Conservation (phyloP, 2,329 filamentous ascomycete species). For the Zymoseptoria ardabiliae region DNA sequence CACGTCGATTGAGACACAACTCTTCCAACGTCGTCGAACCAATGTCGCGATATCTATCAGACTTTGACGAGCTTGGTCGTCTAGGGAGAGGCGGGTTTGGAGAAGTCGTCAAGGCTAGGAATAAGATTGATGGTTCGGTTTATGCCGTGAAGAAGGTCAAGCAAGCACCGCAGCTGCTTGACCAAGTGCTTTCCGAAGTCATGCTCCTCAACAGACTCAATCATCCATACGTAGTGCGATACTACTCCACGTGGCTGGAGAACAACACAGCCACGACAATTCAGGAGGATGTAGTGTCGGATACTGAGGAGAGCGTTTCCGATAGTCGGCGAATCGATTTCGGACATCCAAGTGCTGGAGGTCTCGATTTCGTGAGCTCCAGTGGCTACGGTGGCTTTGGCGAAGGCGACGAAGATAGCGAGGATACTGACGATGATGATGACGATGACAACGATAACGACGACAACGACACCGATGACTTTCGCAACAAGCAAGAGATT, state of each 20-base stretch:
- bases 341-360: conserved; percentile 58
- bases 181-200: conserved; percentile 77
- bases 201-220: conserved; percentile 86
- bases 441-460: conserved; percentile 36
- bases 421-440: conserved; percentile 47
- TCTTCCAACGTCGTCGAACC: conserved; percentile 26
- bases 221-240: conserved; percentile 79
- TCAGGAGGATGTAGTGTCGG: conserved; percentile 19
- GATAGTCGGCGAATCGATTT: conserved; percentile 56
- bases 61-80: conserved; percentile 83
- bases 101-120: conserved; percentile 89
- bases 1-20: conserved; percentile 26
- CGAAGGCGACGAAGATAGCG: conserved; percentile 56
- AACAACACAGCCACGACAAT: conserved; percentile 39
- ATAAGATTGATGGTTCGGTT: conserved; percentile 85
- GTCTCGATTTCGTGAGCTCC: conserved; percentile 89
- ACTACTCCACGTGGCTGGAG: conserved; percentile 94
- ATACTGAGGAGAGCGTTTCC: conserved; percentile 29
- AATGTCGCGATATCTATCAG: conserved; percentile 69
- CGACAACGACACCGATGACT: conserved; percentile 35
- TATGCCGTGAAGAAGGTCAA: conserved; percentile 98
- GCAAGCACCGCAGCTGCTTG: conserved; percentile 63
- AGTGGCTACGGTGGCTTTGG: conserved; percentile 69
- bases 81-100: conserved; percentile 93
- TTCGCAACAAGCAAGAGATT: conserved; percentile 21